Conservation (phyloP, 2,329 filamentous ascomycete species). For the Cyclaneusma minus region DNA sequence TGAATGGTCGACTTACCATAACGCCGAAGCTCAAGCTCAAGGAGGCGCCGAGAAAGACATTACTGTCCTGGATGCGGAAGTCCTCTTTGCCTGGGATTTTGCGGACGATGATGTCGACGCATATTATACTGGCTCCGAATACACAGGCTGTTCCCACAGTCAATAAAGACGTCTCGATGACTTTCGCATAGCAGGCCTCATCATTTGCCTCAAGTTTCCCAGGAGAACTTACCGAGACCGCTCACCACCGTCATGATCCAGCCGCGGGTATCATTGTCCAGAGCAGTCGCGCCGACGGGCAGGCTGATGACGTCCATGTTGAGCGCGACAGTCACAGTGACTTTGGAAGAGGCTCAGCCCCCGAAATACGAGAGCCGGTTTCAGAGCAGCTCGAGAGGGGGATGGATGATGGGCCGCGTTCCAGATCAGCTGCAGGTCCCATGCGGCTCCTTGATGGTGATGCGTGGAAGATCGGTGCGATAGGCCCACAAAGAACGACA, state of each 20-base stretch:
- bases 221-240: slow-evolving; percentile 42
- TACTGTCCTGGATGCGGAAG: slow-evolving; percentile 84
- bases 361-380: no score
- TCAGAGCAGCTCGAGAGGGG: no score
- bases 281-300: no score
- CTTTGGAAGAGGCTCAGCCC: no score
- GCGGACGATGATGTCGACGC: slow-evolving; percentile 64
- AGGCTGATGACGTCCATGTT: no score
- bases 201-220: not conserved
- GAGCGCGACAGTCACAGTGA: no score
- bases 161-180: not conserved
- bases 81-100: slow-evolving; percentile 55
- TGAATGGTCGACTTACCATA: slow-evolving; percentile 49
- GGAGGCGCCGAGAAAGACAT: slow-evolving; percentile 72
- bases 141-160: slow-evolving; percentile 37
- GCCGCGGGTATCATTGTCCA: slow-evolving; percentile 73
- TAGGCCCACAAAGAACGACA: no score
- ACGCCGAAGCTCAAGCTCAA: slow-evolving; percentile 90
- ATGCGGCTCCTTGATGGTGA: no score
- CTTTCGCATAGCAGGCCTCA: not conserved
- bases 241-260: slow-evolving; percentile 90
- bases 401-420: no score
- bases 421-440: no score
- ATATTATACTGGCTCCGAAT: slow-evolving; percentile 71
- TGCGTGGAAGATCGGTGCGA: no score